Evolutionary conservation across 495 filamentous ascomycete genomes (phyloP), one percentile per base, ranked within the genome.

Genomic region (Penicillium canariense): DNA sequence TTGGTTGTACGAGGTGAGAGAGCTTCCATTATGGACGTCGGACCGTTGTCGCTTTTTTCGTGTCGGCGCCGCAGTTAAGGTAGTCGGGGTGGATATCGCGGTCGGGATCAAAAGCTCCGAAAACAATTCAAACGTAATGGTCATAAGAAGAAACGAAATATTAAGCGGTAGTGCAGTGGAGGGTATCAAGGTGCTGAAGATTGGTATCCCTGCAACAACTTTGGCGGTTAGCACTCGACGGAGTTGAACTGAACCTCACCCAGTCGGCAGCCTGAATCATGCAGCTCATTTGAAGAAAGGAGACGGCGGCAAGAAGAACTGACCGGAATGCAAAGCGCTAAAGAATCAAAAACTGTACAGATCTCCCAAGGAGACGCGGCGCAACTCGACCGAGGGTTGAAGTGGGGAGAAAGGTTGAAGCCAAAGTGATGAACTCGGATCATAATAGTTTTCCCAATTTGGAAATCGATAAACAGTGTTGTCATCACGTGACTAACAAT

Each of bases 1-100:
- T 93, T 91, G 14, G 79, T 82, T 64, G 89, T 85, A 52, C 86
- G 77, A 14, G 87, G 87, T 18, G 87, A 88, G 43, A 91, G 71
- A 14, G 87, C 84, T 66, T 89, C 87, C 80, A 87, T 85, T 55
- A 65, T 73, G 48, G 56, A 48, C 46, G 3, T 30, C 18, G 30
- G 23, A 17, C 1, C 48, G 20, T 35, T 38, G 48, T n/a, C 49
- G 15, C 44, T 53, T 28, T 47, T 44, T 42, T n/a, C n/a, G n/a
- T n/a, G n/a, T n/a, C 35, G 48, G 48, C 45, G 66, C 58, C 55
- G 51, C 58, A 39, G 64, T 63, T 45, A 59, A 52, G 44, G 43
- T 48, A 35, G 50, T 57, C 49, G 57, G 52, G 45, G 42, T 17
- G 25, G 31, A 56, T 42, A 25, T 57, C 44, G 42, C 44, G n/a